Conservation (phyloP, 257 asterid genomes). For the Fraxinus anomala region DNA sequence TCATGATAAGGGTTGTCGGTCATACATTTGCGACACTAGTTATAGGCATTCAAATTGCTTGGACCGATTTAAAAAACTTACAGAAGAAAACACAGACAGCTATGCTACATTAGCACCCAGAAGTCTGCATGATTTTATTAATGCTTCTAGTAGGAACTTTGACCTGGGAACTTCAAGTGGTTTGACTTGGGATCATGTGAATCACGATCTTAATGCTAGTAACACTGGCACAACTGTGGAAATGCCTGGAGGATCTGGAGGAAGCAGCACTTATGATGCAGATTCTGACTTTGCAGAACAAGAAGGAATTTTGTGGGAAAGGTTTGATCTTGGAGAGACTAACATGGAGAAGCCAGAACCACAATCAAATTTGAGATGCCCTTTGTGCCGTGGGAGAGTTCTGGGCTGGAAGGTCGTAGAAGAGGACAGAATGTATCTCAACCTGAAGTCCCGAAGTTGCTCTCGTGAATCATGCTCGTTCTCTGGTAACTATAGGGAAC, state of each 20-base stretch:
- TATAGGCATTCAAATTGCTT: slow-evolving; percentile 89
- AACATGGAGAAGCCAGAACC: slow-evolving; percentile 41
- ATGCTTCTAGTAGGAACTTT: slow-evolving; percentile 24
- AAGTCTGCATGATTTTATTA: slow-evolving; percentile 25
- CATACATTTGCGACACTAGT: slow-evolving; percentile 93
- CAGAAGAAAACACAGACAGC: slow-evolving; percentile 47
- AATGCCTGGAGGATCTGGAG: slow-evolving; percentile 25
- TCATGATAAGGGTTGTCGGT: slow-evolving; percentile 81
- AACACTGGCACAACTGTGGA: slow-evolving; percentile 21
- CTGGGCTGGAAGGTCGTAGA: slow-evolving; percentile 81
- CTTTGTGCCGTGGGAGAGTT: slow-evolving; percentile 80
- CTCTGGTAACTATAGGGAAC: slow-evolving; percentile 65
- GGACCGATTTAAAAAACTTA: slow-evolving; percentile 79
- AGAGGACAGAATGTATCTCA: slow-evolving; percentile 74
- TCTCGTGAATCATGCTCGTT: slow-evolving; percentile 77
- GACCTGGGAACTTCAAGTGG: slow-evolving; percentile 29
- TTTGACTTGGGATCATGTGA: slow-evolving; percentile 20
- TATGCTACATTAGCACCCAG: slow-evolving; percentile 28
- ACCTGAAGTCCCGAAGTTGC: slow-evolving; percentile 70
- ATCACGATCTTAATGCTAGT: slow-evolving; percentile 1
- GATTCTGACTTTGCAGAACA: slow-evolving; percentile 21
- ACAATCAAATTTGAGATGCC: slow-evolving; percentile 61
- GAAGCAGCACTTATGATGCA: slow-evolving; percentile 24
- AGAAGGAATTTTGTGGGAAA: slow-evolving; percentile 23
- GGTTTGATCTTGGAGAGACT: slow-evolving; percentile 36